A percentile compares a stretch with the other conserved stretches of the same genome.
phyloP scores from a whole-genome alignment of 805 yeast genomes.

The Candida nanaspora region DNA sequence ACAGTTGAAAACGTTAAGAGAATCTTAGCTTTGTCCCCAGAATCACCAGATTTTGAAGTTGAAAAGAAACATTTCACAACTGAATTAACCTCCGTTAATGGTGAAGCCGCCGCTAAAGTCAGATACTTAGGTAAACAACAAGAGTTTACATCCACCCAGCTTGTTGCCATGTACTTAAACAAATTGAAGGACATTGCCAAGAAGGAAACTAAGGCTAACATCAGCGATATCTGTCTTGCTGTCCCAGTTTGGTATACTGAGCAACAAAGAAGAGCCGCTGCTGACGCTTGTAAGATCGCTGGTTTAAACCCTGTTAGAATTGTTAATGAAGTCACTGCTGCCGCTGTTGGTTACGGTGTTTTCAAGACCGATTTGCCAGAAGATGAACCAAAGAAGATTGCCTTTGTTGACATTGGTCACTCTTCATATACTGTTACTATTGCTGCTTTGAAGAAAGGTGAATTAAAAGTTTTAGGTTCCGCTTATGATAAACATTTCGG shows the following conservation, averaged over 20 bases:
- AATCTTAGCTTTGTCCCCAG: constrained; percentile 69
- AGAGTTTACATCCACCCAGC: constrained; percentile 81
- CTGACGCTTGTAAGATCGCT: constrained; percentile 93
- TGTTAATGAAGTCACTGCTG: constrained; percentile 96
- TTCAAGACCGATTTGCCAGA: constrained; percentile 96
- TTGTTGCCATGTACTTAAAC: constrained; percentile 90
- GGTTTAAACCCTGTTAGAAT: constrained; percentile 97
- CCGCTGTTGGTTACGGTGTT: constrained; percentile 98
- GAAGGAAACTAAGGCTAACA: constrained; percentile 74
- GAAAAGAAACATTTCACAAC: constrained; percentile 74
- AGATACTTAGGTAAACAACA: constrained; percentile 72
- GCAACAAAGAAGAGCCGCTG: constrained; percentile 90
- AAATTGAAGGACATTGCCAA: constrained; percentile 77
- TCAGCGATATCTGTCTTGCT: constrained; percentile 85
- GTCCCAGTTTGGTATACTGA: constrained; percentile 98
- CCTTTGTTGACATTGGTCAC: constrained; percentile 95
- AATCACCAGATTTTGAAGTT: constrained; percentile 67
- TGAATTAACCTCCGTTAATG: constrained; percentile 64
- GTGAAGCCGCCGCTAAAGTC: constrained; percentile 79
- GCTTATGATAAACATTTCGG: constrained; percentile 96
- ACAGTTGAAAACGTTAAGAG: constrained; percentile 94
- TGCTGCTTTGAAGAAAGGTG: constrained; percentile 92
- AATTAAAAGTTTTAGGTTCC: constrained; percentile 84
- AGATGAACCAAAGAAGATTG: constrained; percentile 83
- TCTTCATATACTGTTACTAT: constrained; percentile 87